phyloP scores from a whole-genome alignment of 2,329 filamentous ascomycete species.

The Bertia moriformis region DNA sequence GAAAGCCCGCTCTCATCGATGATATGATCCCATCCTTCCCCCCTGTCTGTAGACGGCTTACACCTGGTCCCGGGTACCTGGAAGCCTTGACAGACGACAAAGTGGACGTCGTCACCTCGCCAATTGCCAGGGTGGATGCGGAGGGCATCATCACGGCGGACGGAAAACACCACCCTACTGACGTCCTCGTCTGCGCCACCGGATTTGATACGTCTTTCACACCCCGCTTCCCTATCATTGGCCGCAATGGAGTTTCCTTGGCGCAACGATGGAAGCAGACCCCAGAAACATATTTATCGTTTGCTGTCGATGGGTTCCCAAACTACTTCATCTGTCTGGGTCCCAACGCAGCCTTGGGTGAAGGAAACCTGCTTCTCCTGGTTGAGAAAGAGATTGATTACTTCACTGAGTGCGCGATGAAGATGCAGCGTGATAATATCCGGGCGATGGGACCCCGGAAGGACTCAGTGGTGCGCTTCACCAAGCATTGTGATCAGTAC shows the following conservation, averaged over 20 bases:
- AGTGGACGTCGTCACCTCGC: constrained; percentile 20
- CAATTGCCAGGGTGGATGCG: constrained; percentile 17
- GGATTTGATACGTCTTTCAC: constrained; percentile 12
- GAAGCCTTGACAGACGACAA: constrained; percentile 25
- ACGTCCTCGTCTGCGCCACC: constrained; percentile 18
- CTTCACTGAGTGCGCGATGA: constrained; percentile 14
- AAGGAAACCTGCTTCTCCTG: constrained; percentile 14
- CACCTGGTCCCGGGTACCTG: constrained; percentile 28
- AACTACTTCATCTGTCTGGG: constrained; percentile 42
- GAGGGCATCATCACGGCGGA: constrained; percentile 15
- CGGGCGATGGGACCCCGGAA: constrained; percentile 10
- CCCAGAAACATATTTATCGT: constrained; percentile 35
- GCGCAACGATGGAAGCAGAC: constrained; percentile 34
- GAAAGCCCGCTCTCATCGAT: constrained; percentile 7
- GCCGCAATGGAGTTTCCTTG: constrained; percentile 27
- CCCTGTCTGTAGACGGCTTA: constrained; percentile 24
- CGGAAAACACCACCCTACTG: constrained; percentile 11
- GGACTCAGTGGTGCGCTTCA: constrained; percentile 13
- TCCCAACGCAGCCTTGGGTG: constrained; percentile 7
- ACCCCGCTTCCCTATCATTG: constrained; percentile 26
- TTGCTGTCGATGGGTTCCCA: constrained; percentile 36
- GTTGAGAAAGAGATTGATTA: constrained; percentile 17
- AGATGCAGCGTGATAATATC: constrained; percentile 19
- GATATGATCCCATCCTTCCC: constrained; percentile 18
- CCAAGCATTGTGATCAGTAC: constrained; percentile 15